A percentile compares a stretch with the other conserved stretches of the same genome.
These are phyloP conservation scores for Apophysomyces sp. DNA, from an alignment of 371 early-diverging fungal genomes.

Conservation along the genomic window DNA sequence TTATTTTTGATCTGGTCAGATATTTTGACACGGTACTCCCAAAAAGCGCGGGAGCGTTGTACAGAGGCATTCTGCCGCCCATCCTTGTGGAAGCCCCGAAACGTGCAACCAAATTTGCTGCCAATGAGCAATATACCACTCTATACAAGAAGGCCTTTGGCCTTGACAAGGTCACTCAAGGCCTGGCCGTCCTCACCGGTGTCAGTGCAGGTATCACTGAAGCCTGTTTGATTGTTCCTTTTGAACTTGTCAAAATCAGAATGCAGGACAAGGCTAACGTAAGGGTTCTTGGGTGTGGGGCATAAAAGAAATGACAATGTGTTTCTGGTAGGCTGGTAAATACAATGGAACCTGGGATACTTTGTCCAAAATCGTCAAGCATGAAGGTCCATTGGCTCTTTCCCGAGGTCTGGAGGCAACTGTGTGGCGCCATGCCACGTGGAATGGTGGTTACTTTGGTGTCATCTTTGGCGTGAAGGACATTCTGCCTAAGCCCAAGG, in stretches of 20 bases:
- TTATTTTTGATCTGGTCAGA: background rate
- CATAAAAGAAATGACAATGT: background rate
- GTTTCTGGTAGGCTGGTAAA: constrained; percentile 59
- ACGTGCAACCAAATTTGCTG: constrained; percentile 95
- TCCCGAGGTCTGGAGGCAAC: constrained; percentile 95
- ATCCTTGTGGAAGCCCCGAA: constrained; percentile 98
- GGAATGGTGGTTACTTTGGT: constrained; percentile 95
- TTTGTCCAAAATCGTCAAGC: constrained; percentile 67
- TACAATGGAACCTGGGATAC: constrained; percentile 78
- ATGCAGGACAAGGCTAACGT: constrained; percentile 84
- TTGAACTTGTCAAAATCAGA: constrained; percentile 95
- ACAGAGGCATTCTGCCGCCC: constrained; percentile 95
- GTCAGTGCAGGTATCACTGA: constrained; percentile 93
- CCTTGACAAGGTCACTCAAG: constrained; percentile 71
- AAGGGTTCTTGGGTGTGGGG: constrained; percentile 20
- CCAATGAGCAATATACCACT: constrained; percentile 86
- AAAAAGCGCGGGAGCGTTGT: constrained; percentile 69
- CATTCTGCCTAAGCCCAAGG: constrained; percentile 81
- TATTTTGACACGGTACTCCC: background rate
- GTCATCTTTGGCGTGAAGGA: constrained; percentile 79
- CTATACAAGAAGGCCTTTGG: constrained; percentile 72
- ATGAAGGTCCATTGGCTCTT: constrained; percentile 83
- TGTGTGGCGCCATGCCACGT: constrained; percentile 91
- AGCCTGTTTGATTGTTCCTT: constrained; percentile 88
- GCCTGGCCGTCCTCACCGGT: constrained; percentile 86